Evolutionary conservation across 768 basidiomycete genomes (phyloP).

Genomic region (Galerina marginata): DNA sequence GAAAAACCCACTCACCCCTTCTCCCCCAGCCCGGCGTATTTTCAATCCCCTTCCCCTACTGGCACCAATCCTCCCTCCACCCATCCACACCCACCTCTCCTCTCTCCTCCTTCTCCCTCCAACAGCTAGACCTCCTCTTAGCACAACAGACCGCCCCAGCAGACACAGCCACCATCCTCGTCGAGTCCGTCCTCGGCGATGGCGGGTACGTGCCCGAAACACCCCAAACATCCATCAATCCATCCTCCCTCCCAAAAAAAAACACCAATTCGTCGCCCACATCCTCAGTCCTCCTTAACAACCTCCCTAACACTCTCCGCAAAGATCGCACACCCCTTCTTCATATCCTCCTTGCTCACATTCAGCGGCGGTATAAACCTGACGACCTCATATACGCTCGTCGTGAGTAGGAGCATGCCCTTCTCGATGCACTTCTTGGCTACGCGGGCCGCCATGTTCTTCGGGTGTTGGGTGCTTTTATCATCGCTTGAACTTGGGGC

Average conservation of each 20-base stretch:
- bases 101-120: slow-evolving; percentile 67
- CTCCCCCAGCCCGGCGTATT: slow-evolving; percentile 79
- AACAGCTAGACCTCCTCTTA: slow-evolving; percentile 80
- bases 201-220: slow-evolving; percentile 95
- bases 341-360: slow-evolving; percentile 75
- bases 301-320: slow-evolving; percentile 74
- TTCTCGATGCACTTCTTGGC: slow-evolving; percentile 84
- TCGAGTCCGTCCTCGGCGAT: slow-evolving; percentile 95
- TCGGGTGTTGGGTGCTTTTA: slow-evolving; percentile 31
- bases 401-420: slow-evolving; percentile 87
- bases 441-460: slow-evolving; percentile 69
- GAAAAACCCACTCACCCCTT: neutral
- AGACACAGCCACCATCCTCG: slow-evolving; percentile 91
- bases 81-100: slow-evolving; percentile 58
- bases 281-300: slow-evolving; percentile 51
- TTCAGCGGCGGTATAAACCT: slow-evolving; percentile 95
- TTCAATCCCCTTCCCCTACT: slow-evolving; percentile 86
- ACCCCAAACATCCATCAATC: too few species aligned
- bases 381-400: slow-evolving; percentile 85
- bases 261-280: too few species aligned
- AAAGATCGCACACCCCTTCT: slow-evolving; percentile 70
- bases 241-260: too few species aligned
- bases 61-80: slow-evolving; percentile 79
- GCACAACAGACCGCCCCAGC: slow-evolving; percentile 79
- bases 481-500: too few species aligned